Base-by-base conservation (phyloP, 805 yeast species). In the Debaryomyces tyrocola region DNA sequence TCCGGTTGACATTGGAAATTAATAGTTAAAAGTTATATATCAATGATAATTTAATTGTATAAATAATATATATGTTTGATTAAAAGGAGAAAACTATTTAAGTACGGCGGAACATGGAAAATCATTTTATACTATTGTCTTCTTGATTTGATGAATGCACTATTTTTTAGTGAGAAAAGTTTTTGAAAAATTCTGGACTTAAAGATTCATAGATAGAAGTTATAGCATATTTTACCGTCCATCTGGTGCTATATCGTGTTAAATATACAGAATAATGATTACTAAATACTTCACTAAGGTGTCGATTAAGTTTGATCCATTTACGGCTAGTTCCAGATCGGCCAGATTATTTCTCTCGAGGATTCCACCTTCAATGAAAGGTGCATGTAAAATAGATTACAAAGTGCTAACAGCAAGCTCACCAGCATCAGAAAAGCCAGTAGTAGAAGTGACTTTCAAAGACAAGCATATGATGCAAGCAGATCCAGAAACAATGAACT, bases 221-320 rank as follows among this genome's bases (percentile, higher is more conserved):
- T 9, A 24, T 24, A 24, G 27, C 27, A 24, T 24, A 24, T 24
- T 21, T 24, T 24, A 24, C 27, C 27, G 27, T 17, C 18, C 3
- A 17, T 17, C 18, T 17, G 18, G 18, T 7, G 27, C 27, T 5
- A 24, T 24, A 24, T 24, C 10, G 7, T 9, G 27, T 3, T 24
- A 24, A 3, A 24, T 9, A 24, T 7, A 31, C 17, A 31, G 17
- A 37, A 21, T 11, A 31, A 91, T 91, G 98, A 87, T 91, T 59
- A 92, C 97, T 34, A 90, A 89, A 67, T 91, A 86, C 69, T 89
- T 92, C 70, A 75, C 90, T 31, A 82, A 82, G 53, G 89, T 90
- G 7, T 73, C 74, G 37, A 87, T 92, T 37, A 82, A 76, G 59
- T 89, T 91, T 75, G 82, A 87, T 64, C 96, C 97, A 1, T 77